These are phyloP conservation scores for Hypoxylon sp. DNA, from an alignment of 2,329 filamentous ascomycete genomes.

Conservation along the genomic window DNA sequence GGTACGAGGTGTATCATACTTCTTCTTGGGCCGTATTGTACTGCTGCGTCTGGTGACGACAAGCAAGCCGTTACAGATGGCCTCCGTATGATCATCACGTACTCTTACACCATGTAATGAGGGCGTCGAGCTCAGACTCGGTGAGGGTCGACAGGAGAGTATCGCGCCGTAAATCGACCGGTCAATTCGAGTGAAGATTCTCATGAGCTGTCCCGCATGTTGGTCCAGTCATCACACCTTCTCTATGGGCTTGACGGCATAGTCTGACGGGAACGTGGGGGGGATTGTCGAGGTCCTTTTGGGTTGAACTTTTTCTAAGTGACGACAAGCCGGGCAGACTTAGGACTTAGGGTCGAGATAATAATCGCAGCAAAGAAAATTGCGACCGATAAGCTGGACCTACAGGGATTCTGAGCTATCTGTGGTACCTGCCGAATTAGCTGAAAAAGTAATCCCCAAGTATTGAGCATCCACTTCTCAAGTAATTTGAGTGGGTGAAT, in stretches of 20 bases:
- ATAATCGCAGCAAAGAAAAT: slow-evolving; percentile 31
- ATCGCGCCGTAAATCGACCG: slow-evolving; percentile 70
- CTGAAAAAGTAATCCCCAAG: not conserved
- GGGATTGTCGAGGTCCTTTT: slow-evolving; percentile 13
- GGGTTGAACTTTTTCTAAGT: slow-evolving; percentile 29
- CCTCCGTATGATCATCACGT: slow-evolving; percentile 30
- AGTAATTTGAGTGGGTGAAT: not conserved
- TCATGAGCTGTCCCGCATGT: slow-evolving; percentile 68
- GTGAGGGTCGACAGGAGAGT: slow-evolving; percentile 61
- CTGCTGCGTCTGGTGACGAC: slow-evolving; percentile 13
- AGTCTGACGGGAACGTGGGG: slow-evolving; percentile 13
- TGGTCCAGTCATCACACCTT: slow-evolving; percentile 52
- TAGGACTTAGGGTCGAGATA: slow-evolving; percentile 13
- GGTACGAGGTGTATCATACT: slow-evolving; percentile 4
- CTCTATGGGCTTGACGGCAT: slow-evolving; percentile 34
- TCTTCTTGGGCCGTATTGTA: slow-evolving; percentile 17
- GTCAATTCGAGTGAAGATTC: slow-evolving; percentile 69
- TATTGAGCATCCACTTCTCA: not conserved
- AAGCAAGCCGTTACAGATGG: slow-evolving; percentile 18
- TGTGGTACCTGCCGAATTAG: not conserved
- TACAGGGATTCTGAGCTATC: slow-evolving; percentile 15
- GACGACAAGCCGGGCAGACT: slow-evolving; percentile 13
- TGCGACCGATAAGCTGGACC: slow-evolving; percentile 26
- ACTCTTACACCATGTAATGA: slow-evolving; percentile 26
- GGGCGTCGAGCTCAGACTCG: slow-evolving; percentile 40